These are phyloP conservation scores for Diaporthe ampelina DNA, from an alignment of 2,329 filamentous ascomycete genomes.

Conservation along the genomic window DNA sequence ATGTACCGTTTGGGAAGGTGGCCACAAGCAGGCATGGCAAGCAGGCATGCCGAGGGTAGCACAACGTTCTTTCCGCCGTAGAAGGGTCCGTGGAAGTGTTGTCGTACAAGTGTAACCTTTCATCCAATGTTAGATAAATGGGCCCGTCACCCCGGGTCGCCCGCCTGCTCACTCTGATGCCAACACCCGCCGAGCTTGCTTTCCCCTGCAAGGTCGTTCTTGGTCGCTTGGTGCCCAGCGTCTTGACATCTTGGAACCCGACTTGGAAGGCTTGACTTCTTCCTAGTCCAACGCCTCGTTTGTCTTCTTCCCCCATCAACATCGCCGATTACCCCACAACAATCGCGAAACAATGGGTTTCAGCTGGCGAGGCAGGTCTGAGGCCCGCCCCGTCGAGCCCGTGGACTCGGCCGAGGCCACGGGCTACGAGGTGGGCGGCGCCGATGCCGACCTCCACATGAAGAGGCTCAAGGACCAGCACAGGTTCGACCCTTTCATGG, in stretches of 20 bases:
- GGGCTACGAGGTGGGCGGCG: slow-evolving; percentile 29
- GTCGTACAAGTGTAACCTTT: neutral
- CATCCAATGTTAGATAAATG: neutral
- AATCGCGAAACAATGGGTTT: slow-evolving; percentile 1
- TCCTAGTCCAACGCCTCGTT: neutral
- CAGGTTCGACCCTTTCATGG: slow-evolving; percentile 29
- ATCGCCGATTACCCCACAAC: neutral
- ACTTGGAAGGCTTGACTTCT: slow-evolving; percentile 8
- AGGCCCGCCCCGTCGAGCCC: slow-evolving; percentile 27
- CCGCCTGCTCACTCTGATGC: neutral
- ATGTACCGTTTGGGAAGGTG: slow-evolving; percentile 22
- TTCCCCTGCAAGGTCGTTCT: slow-evolving; percentile 20
- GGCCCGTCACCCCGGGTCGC: slow-evolving; percentile 3
- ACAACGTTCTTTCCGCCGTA: neutral
- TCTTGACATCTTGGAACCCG: slow-evolving; percentile 9
- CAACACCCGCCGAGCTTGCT: slow-evolving; percentile 17
- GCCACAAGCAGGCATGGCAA: neutral
- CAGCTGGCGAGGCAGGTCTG: slow-evolving; percentile 27
- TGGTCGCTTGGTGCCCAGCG: slow-evolving; percentile 32
- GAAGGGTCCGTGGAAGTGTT: neutral
- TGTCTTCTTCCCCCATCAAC: too few species aligned
- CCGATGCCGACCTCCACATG: slow-evolving; percentile 25
- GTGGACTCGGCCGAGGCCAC: slow-evolving; percentile 31
- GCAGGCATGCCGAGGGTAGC: neutral
- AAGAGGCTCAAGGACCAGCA: slow-evolving; percentile 33